These are phyloP conservation scores for Alternaria atra DNA, from an alignment of 2,329 filamentous ascomycete genomes.

Conservation along the genomic window DNA sequence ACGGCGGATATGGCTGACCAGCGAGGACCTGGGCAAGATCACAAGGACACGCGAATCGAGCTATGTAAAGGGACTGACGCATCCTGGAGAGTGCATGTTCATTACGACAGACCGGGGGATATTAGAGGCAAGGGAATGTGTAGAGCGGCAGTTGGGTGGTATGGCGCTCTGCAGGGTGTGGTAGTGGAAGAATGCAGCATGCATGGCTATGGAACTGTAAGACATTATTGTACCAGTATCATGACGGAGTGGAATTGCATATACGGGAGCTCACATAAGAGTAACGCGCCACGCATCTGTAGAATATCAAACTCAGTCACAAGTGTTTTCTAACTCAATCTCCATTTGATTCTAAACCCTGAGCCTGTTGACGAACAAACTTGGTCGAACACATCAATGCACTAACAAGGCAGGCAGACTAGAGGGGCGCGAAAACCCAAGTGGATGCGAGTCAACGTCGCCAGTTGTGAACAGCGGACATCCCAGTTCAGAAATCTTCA, in stretches of 20 bases:
- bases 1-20: constrained; percentile 72
- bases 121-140: constrained; percentile 82
- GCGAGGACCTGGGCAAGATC: constrained; percentile 69
- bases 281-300: constrained; percentile 12
- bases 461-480: constrained; percentile 1
- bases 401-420: not conserved
- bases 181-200: constrained; percentile 22
- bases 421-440: constrained; percentile 4
- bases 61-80: constrained; percentile 75
- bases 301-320: constrained; percentile 11
- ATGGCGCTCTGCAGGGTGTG: constrained; percentile 76
- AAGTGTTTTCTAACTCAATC: not conserved
- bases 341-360: not conserved
- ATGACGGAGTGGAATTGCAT: constrained; percentile 4
- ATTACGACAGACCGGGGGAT: constrained; percentile 79
- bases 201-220: constrained; percentile 12
- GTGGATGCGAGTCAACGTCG: constrained; percentile 12
- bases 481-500: not conserved
- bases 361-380: not conserved
- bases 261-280: not conserved
- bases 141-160: constrained; percentile 83
- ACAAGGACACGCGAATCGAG: constrained; percentile 72
- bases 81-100: constrained; percentile 83
- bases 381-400: not conserved
- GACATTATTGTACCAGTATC: constrained; percentile 14